Conservation (phyloP, 257 asterid species). For the Petunia secreta region DNA sequence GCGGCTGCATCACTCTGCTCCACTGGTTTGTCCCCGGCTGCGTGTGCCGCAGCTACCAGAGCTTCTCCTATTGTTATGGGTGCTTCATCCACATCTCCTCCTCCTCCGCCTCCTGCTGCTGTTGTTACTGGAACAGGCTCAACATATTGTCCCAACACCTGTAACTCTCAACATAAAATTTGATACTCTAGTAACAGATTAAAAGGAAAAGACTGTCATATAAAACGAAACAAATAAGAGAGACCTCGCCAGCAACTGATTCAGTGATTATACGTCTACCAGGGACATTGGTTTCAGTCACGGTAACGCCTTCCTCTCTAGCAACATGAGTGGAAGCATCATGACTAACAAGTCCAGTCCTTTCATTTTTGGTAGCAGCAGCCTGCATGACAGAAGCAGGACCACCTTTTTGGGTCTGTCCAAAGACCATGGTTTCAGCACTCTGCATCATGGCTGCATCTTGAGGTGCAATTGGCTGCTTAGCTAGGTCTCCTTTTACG, state of each 20-base stretch:
- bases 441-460: constrained; percentile 83
- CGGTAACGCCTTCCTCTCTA: constrained; percentile 44
- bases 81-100: constrained; percentile 20
- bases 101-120: background rate
- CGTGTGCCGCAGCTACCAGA: constrained; percentile 52
- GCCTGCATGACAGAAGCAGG: constrained; percentile 67
- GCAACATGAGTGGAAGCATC: constrained; percentile 40
- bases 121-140: constrained; percentile 13
- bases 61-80: constrained; percentile 75
- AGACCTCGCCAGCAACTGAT: constrained; percentile 67
- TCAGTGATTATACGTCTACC: constrained; percentile 62
- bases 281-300: constrained; percentile 47
- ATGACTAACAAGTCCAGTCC: constrained; percentile 57
- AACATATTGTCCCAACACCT: constrained; percentile 55
- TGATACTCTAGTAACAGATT: background rate
- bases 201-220: too few species aligned
- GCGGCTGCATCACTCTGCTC: constrained; percentile 80
- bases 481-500: constrained; percentile 60
- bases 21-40: constrained; percentile 57
- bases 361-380: constrained; percentile 58
- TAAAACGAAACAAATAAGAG: too few species aligned
- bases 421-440: constrained; percentile 55
- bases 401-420: constrained; percentile 61
- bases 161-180: background rate
- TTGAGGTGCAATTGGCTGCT: constrained; percentile 55